A percentile compares a stretch with the other conserved stretches of the same genome.
Conservation (phyloP, 1,284 basidiomycete genomes). For the Trametes polyzona region DNA sequence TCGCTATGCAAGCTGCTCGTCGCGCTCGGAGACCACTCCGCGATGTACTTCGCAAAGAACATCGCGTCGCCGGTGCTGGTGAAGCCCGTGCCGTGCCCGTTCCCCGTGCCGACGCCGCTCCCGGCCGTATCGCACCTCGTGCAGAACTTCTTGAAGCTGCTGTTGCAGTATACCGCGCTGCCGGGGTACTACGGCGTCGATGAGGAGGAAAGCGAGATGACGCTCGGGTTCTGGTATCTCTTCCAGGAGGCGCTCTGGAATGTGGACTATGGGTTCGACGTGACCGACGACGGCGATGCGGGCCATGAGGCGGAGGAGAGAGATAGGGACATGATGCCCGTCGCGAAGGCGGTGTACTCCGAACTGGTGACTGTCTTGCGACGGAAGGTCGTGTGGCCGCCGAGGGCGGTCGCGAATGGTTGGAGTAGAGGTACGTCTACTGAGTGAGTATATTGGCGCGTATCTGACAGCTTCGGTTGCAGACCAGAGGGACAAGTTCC, state of each 20-base stretch:
- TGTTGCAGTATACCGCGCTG: constrained; percentile 78
- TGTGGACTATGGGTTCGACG: constrained; percentile 57
- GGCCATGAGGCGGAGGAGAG: constrained; percentile 31
- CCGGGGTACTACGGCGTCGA: constrained; percentile 79
- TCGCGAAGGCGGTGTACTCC: constrained; percentile 78
- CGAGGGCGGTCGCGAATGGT: constrained; percentile 43
- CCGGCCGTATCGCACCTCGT: constrained; percentile 44
- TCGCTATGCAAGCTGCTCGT: constrained; percentile 80
- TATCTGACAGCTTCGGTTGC: neutral
- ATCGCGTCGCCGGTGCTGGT: constrained; percentile 52
- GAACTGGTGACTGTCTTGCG: constrained; percentile 75
- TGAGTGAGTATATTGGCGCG: too few species aligned
- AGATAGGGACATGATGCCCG: constrained; percentile 50
- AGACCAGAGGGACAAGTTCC: constrained; percentile 80
- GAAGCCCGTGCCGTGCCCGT: constrained; percentile 28
- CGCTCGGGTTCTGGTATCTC: constrained; percentile 85
- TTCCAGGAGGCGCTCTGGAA: constrained; percentile 88
- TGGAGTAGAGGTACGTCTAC: constrained; percentile 71
- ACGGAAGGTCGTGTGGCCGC: constrained; percentile 76
- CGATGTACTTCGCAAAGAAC: constrained; percentile 75
- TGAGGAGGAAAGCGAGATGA: constrained; percentile 86
- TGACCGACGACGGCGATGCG: constrained; percentile 41
- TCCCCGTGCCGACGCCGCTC: constrained; percentile 28
- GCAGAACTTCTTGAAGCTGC: constrained; percentile 71
- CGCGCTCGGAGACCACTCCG: constrained; percentile 84